Base-by-base conservation (phyloP, 192 early-diverging fungal genomes). In the Helicostylum pulchrum region DNA sequence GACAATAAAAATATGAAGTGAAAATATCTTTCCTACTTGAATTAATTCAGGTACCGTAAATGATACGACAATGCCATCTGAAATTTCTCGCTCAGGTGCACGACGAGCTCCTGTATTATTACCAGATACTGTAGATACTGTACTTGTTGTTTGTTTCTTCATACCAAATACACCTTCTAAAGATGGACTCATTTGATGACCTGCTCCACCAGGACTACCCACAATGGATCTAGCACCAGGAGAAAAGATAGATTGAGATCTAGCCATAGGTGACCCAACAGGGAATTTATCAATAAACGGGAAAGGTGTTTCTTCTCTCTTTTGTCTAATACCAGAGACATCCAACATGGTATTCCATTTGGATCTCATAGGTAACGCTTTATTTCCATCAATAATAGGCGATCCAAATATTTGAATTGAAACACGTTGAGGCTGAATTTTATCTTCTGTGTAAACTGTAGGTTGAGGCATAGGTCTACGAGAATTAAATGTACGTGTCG, bases 301-400 rank as follows among this genome's bases (percentile, higher is more conserved):
- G 34, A 57, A 54, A 34, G 53, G 52, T 11, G 39, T 15, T 14
- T 73, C 71, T 14, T 73, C 65, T 45, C 65, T 5, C 10, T 51
- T 61, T n/a, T 73, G 71, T 31, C 76, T 67, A 51, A 83, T 34
- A 17, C 76, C 73, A 26, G 74, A 72, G 0, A 85, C 73, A 69
- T 85, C 84, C 53, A 85, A 50, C 65, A 78, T 77, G 14, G 79
- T 81, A 54, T 85, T 85, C 84, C 84, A 85, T 57, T 77, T 72
- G 0, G 84, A 85, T 12, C 80, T 79, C 46, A 85, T 78, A n/a
- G 65, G 61, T 42, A 71, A 66, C 3, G 73, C 77, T 3, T 66
- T 60, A 34, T 77, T 63, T 2, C 81, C 78, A 53, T 85, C 66
- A 7, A 83, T 62, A 17, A 79, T 73, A 6, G 84, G 81, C 2